Evolutionary conservation across 805 yeast species (phyloP), one percentile per base, ranked within the genome.

Genomic region (Phaffomyces opuntiae): DNA sequence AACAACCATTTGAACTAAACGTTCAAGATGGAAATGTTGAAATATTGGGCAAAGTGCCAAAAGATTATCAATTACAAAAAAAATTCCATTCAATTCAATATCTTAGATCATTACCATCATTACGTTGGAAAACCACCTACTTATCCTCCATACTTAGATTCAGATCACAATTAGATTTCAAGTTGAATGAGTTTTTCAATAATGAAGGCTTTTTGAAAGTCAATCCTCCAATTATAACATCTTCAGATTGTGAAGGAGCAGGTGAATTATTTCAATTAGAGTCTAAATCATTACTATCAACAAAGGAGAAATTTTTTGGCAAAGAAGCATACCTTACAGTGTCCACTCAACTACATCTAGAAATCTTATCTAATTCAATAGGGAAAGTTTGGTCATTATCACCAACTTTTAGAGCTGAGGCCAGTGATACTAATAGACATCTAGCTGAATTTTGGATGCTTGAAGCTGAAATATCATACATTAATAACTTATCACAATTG

Each of bases 391-490:
- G 96, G 93, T 80, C 95, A 0, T 59, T 91, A 24, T 73, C 89
- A 0, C 99, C 99, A 2, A 87, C 96, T 47, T 93, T 93, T 61
- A 72, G 99, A 51, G 98, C 99, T 0, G 99, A 93, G 59, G 76
- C 76, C 42, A 84, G 95, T 47, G 90, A 88, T 59, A 93, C 99
- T 0, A 86, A 81, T 56, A 73, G 99, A 43, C 99, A 93, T 62
- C 65, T 93, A 48, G 77, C 91, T 48, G 99, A 93, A 63, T 93
- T 93, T 63, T 93, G 97, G 97, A 90, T 93, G 97, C 65, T 93
- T 3, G 99, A 93, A 63, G 95, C 89, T 0, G 99, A 93, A 61
- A 64, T 88, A 19, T 80, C 87, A 9, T 86, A 85, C 62, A 65
- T 84, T 2, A 70, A 72, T 6, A 63, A 69, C 13, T 74, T 90